Conservation (phyloP, 495 filamentous ascomycete genomes). For the Penicillium flavigenum region DNA sequence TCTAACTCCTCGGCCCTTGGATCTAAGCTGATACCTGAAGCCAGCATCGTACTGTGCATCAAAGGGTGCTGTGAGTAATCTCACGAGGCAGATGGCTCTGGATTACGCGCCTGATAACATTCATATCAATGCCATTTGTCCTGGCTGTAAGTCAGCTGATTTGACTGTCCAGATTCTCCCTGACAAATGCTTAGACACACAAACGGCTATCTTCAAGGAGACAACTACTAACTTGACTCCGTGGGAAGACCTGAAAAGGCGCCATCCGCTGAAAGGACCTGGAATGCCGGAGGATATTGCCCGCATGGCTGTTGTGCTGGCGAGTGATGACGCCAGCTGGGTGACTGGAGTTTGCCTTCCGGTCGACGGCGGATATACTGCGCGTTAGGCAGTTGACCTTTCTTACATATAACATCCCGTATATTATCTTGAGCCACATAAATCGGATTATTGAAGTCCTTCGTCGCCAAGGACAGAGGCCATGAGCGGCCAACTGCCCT, state of each 20-base stretch:
- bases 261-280: slow-evolving; percentile 43
- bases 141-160: slow-evolving; percentile 46
- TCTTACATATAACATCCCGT: too few species aligned
- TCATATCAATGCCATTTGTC: slow-evolving; percentile 56
- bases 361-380: slow-evolving; percentile 54
- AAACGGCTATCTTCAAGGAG: slow-evolving; percentile 34
- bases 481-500: too few species aligned
- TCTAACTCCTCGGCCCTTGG: background rate
- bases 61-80: slow-evolving; percentile 51
- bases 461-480: too few species aligned
- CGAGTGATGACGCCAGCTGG: slow-evolving; percentile 49
- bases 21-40: background rate
- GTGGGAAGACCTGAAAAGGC: slow-evolving; percentile 27
- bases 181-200: slow-evolving; percentile 22
- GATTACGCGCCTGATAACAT: slow-evolving; percentile 54
- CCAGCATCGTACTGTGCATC: slow-evolving; percentile 50
- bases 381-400: slow-evolving; percentile 14
- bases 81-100: slow-evolving; percentile 51
- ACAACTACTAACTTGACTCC: slow-evolving; percentile 22
- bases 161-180: slow-evolving; percentile 5
- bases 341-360: slow-evolving; percentile 46
- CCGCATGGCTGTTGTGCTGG: slow-evolving; percentile 50
- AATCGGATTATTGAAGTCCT: too few species aligned
- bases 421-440: too few species aligned
- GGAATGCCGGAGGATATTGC: slow-evolving; percentile 50